phyloP scores from a whole-genome alignment of 352 stramenopile genomes.

The Phytophthora idaei region DNA sequence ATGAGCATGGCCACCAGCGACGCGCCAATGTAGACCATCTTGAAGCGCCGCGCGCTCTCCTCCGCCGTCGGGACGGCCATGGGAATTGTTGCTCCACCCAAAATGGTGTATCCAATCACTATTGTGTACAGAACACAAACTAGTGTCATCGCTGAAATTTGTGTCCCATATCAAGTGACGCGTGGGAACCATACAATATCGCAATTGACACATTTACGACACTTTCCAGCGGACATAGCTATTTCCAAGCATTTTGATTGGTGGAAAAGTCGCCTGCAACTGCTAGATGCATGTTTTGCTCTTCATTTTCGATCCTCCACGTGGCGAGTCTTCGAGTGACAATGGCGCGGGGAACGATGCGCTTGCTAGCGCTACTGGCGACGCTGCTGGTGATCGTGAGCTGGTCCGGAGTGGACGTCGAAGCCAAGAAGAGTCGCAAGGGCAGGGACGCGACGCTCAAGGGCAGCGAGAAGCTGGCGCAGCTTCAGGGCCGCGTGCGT shows the following conservation, averaged over 20 bases:
- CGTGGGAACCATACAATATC: not conserved
- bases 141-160: conserved; percentile 5
- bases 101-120: not conserved
- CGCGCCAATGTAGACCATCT: conserved; percentile 31
- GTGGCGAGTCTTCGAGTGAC: conserved; percentile 31
- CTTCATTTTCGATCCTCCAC: conserved; percentile 45
- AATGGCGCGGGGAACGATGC: conserved; percentile 34
- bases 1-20: conserved; percentile 35
- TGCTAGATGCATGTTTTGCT: conserved; percentile 4
- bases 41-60: conserved; percentile 31
- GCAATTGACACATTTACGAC: not conserved
- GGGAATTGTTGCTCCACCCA: conserved; percentile 6
- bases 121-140: not conserved
- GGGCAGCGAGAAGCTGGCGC: conserved; percentile 69
- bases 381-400: conserved; percentile 47
- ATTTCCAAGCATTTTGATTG: conserved; percentile 4
- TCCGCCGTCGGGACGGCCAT: conserved; percentile 28
- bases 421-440: conserved; percentile 57
- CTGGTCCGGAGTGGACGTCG: conserved; percentile 25
- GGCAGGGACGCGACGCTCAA: conserved; percentile 28
- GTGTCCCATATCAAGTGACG: conserved; percentile 1
- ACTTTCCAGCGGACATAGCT: not conserved
- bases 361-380: conserved; percentile 32
- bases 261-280: conserved; percentile 6
- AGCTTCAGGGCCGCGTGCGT: conserved; percentile 52